phyloP scores from a whole-genome alignment of 2,329 filamentous ascomycete genomes.

The Penicillium sp. region DNA sequence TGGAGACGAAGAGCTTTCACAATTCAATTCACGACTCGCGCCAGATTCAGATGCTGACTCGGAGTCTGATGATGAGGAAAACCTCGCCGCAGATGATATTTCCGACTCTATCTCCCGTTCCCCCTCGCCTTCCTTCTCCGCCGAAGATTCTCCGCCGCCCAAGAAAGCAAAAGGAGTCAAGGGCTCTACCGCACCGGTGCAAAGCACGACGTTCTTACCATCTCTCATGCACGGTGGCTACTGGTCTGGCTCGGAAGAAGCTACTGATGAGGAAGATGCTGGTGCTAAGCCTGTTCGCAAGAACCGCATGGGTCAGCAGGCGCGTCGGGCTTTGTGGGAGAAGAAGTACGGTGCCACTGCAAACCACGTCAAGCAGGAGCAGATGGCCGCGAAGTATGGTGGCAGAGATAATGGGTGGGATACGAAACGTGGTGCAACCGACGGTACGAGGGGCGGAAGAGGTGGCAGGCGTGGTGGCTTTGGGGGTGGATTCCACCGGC shows the following conservation, averaged over 20 bases:
- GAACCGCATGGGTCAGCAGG: slow-evolving; percentile 63
- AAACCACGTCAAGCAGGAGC: slow-evolving; percentile 55
- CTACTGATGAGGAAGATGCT: slow-evolving; percentile 45
- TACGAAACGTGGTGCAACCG: slow-evolving; percentile 55
- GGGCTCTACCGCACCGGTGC: slow-evolving; percentile 20
- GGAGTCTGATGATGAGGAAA: slow-evolving; percentile 27
- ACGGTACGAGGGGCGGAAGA: slow-evolving; percentile 23
- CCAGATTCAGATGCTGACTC: slow-evolving; percentile 28
- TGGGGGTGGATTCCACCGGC: slow-evolving; percentile 15
- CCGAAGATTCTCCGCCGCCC: slow-evolving; percentile 18
- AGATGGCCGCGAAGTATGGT: slow-evolving; percentile 30
- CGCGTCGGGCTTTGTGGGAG: slow-evolving; percentile 60
- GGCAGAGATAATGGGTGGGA: slow-evolving; percentile 58
- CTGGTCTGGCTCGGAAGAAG: slow-evolving; percentile 60
- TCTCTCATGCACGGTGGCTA: slow-evolving; percentile 62
- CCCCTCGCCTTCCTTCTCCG: slow-evolving; percentile 29
- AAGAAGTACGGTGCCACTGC: slow-evolving; percentile 60
- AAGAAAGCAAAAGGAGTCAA: slow-evolving; percentile 28
- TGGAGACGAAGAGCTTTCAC: slow-evolving; percentile 30
- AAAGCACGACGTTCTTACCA: slow-evolving; percentile 58
- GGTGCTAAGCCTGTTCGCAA: slow-evolving; percentile 48
- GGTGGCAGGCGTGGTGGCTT: slow-evolving; percentile 23
- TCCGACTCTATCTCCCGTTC: slow-evolving; percentile 40
- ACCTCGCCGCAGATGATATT: slow-evolving; percentile 22
- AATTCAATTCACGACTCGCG: slow-evolving; percentile 39